Percentiles rank a stretch among this genome's conserved stretches.
Conservation (phyloP, 495 filamentous ascomycete genomes). For the Penicillium antarcticum region DNA sequence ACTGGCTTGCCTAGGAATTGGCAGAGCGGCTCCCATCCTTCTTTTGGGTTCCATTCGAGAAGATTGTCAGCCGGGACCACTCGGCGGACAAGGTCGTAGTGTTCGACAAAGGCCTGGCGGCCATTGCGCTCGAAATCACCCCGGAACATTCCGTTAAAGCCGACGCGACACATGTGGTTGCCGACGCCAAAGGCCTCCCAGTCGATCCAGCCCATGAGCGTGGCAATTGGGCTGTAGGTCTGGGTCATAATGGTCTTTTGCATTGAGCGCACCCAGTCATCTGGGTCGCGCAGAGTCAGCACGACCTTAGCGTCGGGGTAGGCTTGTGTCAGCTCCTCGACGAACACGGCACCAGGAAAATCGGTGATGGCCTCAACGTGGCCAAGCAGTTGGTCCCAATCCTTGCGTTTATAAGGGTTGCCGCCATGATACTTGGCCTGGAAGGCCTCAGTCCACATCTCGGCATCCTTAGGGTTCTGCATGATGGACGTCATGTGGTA, state of each 20-base stretch:
- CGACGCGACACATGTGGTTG: slow-evolving; percentile 21
- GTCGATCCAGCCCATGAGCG: slow-evolving; percentile 14
- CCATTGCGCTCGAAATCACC: slow-evolving; percentile 18
- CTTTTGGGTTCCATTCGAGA: slow-evolving; percentile 25
- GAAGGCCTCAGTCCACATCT: slow-evolving; percentile 50
- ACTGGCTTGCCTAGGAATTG: slow-evolving; percentile 28
- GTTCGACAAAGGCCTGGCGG: slow-evolving; percentile 17
- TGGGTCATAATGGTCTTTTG: slow-evolving; percentile 31
- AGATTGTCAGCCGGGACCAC: slow-evolving; percentile 17
- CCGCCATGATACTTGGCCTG: slow-evolving; percentile 46
- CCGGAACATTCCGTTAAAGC: slow-evolving; percentile 28
- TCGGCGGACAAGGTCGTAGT: slow-evolving; percentile 23
- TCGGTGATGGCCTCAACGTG: slow-evolving; percentile 33
- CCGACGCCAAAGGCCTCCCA: slow-evolving; percentile 10
- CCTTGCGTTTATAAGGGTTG: slow-evolving; percentile 40
- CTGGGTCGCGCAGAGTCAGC: slow-evolving; percentile 34
- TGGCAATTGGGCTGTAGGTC: slow-evolving; percentile 9
- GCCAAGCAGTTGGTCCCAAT: slow-evolving; percentile 54
- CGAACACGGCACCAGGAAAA: slow-evolving; percentile 38
- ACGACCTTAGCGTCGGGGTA: slow-evolving; percentile 45
- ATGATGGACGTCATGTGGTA: slow-evolving; percentile 21
- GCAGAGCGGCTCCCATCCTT: slow-evolving; percentile 43
- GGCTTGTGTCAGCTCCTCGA: slow-evolving; percentile 34
- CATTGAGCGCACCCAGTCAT: slow-evolving; percentile 41
- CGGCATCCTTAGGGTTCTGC: slow-evolving; percentile 38